These are phyloP conservation scores for Thraustotheca clavata DNA, from an alignment of 352 stramenopile species.

Conservation along the genomic window DNA sequence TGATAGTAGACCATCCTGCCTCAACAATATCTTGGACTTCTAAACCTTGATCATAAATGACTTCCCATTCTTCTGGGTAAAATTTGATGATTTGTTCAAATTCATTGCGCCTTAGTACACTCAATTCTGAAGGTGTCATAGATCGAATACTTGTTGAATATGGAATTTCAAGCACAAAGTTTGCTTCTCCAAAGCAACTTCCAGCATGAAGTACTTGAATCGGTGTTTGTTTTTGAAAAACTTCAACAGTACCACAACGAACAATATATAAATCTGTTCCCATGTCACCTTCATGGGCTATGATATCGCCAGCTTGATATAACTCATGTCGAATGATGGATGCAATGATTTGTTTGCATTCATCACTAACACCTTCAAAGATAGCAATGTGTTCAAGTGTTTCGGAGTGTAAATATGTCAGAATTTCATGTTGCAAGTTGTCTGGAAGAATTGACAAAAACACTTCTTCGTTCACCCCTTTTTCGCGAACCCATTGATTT, in stretches of 20 bases:
- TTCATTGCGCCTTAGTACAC: slow-evolving; percentile 30
- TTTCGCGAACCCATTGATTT: slow-evolving; percentile 64
- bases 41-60: slow-evolving; percentile 7
- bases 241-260: slow-evolving; percentile 45
- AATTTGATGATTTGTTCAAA: slow-evolving; percentile 26
- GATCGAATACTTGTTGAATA: slow-evolving; percentile 4
- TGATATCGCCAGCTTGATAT: slow-evolving; percentile 53
- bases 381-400: slow-evolving; percentile 50
- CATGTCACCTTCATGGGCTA: slow-evolving; percentile 49
- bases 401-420: slow-evolving; percentile 54
- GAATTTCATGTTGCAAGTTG: slow-evolving; percentile 60
- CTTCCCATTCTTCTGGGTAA: slow-evolving; percentile 18
- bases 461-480: slow-evolving; percentile 55
- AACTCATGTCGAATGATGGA: slow-evolving; percentile 46
- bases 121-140: slow-evolving; percentile 15
- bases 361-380: slow-evolving; percentile 46
- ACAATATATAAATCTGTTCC: slow-evolving; percentile 69
- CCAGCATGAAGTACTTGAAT: slow-evolving; percentile 44
- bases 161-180: slow-evolving; percentile 37
- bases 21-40: background rate
- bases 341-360: slow-evolving; percentile 55
- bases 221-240: slow-evolving; percentile 45
- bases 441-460: slow-evolving; percentile 44
- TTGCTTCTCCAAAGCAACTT: slow-evolving; percentile 51
- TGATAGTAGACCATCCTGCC: background rate